These are phyloP conservation scores for Zygosaccharomyces pseudobailii DNA, from an alignment of 1,139 yeast genomes.

Conservation along the genomic window DNA sequence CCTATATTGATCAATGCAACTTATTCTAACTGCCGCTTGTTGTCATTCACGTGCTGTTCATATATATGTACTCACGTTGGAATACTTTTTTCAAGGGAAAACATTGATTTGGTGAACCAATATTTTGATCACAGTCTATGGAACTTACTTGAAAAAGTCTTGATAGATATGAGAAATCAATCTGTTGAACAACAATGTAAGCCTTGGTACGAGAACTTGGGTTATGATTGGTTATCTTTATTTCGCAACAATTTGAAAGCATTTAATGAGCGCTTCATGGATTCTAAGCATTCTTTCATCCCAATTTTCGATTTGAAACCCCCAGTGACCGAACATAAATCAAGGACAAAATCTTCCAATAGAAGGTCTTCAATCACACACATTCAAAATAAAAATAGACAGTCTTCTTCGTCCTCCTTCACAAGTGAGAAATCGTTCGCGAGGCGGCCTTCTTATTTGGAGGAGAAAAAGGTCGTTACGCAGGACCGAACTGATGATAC, in stretches of 20 bases:
- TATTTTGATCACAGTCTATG: conserved; percentile 31
- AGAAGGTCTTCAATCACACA: conserved; percentile 7
- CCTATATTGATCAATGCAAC: conserved; percentile 53
- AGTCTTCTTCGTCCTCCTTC: conserved; percentile 5
- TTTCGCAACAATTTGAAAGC: conserved; percentile 35
- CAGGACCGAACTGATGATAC: conserved; percentile 1
- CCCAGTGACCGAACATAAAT: conserved; percentile 3
- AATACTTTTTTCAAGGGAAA: conserved; percentile 51
- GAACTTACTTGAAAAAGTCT: conserved; percentile 32
- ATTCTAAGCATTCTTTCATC: conserved; percentile 40
- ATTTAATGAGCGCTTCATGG: conserved; percentile 51
- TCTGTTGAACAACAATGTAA: conserved; percentile 8
- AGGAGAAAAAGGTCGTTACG: conserved; percentile 5
- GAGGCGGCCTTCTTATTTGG: conserved; percentile 1
- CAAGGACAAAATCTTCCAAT: conserved; percentile 3
- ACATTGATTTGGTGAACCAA: conserved; percentile 21
- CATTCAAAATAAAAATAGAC: conserved; percentile 3
- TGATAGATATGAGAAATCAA: conserved; percentile 13
- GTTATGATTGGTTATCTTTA: conserved; percentile 22
- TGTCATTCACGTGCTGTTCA: conserved; percentile 61
- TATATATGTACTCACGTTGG: conserved; percentile 66
- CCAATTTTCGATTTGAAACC: conserved; percentile 44
- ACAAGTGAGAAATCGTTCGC: background rate
- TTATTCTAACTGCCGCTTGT: conserved; percentile 46
- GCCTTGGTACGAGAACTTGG: conserved; percentile 30